Evolutionary conservation across 805 yeast genomes (phyloP), one percentile per base, ranked within the genome.

Genomic region (Kregervanrija fluxuum): DNA sequence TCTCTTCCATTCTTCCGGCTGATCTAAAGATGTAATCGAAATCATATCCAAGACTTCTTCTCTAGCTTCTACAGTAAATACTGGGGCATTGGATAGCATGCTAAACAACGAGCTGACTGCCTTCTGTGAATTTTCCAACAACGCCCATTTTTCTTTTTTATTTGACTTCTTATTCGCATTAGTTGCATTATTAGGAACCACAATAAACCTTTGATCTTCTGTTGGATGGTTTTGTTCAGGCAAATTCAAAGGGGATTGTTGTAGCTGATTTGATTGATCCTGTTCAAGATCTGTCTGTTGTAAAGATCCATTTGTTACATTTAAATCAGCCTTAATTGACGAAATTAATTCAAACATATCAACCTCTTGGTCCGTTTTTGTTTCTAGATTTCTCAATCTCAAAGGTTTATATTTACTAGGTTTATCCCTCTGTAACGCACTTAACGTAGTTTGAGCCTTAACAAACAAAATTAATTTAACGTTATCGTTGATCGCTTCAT

Each of bases 1-100:
- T 54, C 95, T 74, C 42, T 82, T 67, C 87, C 88, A 82, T 70
- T 86, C 91, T 49, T 87, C 95, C 41, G 79, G 81, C 49, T 79
- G 88, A 30, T 72, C 70, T n/a, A 87, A 63, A 0, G 95, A 82
- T 0, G 90, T 83, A 2, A 82, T 75, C 11, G 85, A 73, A 35
- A 91, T 85, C 74, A 89, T 85, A 41, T 89, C 91, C 48, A 93
- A 61, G 2, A 87, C 85, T 49, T 89, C 97, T 53, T 87, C 95
- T 48, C 82, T 73, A 3, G 77, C 79, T 58, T 91, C 98, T 32
- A 91, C 77, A 0, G 84, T 76, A 39, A 89, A 70, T 0, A 91
- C 75, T 0, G 97, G 91, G 0, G 93, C 82, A 16, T 67, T 64
- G 0, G 81, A 69, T 35, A 91, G 60, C 10, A 69, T 71, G 41